Evolutionary conservation across 176 grass and related monocot genomes (phyloP), one percentile per base, ranked within the genome.

Genomic region (Zea luxurians): DNA sequence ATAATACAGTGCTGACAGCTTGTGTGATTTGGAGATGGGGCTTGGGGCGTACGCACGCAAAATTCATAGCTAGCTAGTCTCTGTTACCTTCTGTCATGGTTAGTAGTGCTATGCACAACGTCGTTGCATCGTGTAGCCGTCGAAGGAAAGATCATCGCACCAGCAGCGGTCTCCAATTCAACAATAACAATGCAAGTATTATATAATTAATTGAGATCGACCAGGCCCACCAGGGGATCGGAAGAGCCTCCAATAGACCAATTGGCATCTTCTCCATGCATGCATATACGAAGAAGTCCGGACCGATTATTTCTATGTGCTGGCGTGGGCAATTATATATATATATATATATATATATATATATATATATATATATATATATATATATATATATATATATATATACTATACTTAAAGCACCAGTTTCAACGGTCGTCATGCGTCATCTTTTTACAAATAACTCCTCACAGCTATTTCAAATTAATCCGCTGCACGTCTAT

Each of bases 61-160:
- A 9, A 10, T 60, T 60, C 18, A 0, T 27, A 27, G 27, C 27
- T 27, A 27, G 27, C 13, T 13, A n/a, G 78, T 68, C 68, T 45
- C 13, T 54, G 75, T 10, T 59, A 8, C 36, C 58, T 66, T 66
- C 16, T 60, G 54, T 64, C 65, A 47, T 37, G 72, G 72, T 77
- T 87, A 77, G 79, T 87, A 77, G 73, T 82, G 85, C 57, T 72
- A 57, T 9, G 78, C 84, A 77, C 77, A 86, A 66, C 54, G 66
- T 62, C 48, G 60, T 27, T 27, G 17, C 61, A 20, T 44, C 63
- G 13, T 46, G 10, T 59, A 17, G 48, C 62, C 67, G 71, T 36
- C 61, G 27, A 6, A 37, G 35, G 34, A 47, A 37, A 12, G 20
- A 67, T 16, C 27, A 27, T 27, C 27, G 27, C 27, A 27, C 27